Conservation (phyloP, 257 asterid genomes). For the Gentiana straminea region DNA sequence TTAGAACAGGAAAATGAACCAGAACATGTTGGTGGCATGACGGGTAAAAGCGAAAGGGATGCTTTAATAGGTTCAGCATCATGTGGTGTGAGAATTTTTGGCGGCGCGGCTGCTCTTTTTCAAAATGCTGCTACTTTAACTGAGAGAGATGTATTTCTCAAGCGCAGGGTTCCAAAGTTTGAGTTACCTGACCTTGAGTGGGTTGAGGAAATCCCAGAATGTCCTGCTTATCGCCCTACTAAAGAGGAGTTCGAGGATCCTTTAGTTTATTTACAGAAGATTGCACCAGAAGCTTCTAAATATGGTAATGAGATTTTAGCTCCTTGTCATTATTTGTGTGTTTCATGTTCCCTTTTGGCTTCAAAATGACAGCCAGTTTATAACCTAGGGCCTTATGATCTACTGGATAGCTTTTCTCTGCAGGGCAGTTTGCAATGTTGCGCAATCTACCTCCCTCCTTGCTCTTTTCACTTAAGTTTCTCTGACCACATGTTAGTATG, state of each 20-base stretch:
- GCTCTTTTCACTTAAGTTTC: too few species aligned
- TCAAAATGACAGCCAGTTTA: too few species aligned
- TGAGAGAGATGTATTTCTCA: constrained; percentile 45
- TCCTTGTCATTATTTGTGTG: too few species aligned
- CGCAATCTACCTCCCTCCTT: too few species aligned
- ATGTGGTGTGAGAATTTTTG: constrained; percentile 67
- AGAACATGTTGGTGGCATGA: constrained; percentile 29
- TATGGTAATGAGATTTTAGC: constrained; percentile 35
- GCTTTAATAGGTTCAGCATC: constrained; percentile 61
- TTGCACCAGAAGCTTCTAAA: constrained; percentile 95
- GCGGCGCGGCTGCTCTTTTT: constrained; percentile 25
- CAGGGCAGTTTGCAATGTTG: too few species aligned
- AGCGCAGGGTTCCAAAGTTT: constrained; percentile 63
- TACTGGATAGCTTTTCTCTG: too few species aligned
- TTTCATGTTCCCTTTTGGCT: too few species aligned
- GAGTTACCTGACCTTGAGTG: constrained; percentile 64
- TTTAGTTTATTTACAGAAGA: constrained; percentile 72
- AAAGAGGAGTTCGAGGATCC: constrained; percentile 94
- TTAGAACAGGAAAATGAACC: constrained; percentile 38
- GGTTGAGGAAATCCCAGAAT: constrained; percentile 72
- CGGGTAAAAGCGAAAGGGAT: constrained; percentile 72
- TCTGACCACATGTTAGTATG: neutral
- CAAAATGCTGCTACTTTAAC: constrained; percentile 31
- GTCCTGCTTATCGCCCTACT: constrained; percentile 79
- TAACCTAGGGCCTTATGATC: too few species aligned